Percentiles rank a stretch among this genome's conserved stretches.
phyloP scores from a whole-genome alignment of 2,329 filamentous ascomycete species.

The Aspergillus puulaauensis region DNA sequence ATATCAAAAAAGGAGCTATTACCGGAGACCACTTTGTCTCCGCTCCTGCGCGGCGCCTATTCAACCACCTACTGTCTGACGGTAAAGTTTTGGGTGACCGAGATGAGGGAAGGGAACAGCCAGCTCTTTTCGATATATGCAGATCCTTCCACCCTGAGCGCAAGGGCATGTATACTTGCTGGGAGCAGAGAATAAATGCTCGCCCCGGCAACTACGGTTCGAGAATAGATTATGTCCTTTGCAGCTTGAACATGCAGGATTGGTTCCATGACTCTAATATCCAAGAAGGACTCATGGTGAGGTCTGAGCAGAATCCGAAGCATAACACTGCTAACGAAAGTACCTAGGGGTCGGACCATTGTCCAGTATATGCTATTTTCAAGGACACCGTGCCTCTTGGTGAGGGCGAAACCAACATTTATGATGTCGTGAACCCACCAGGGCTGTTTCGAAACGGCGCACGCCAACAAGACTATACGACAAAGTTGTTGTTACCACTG shows the following conservation, averaged over 20 bases:
- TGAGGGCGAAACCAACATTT: conserved; percentile 53
- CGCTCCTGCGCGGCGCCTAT: conserved; percentile 69
- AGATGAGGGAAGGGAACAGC: conserved; percentile 67
- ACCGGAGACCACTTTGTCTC: conserved; percentile 71
- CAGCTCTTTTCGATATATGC: conserved; percentile 80
- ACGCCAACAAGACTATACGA: conserved; percentile 64
- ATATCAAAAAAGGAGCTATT: conserved; percentile 67
- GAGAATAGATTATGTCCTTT: conserved; percentile 91
- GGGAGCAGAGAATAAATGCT: conserved; percentile 94
- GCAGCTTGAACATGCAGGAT: conserved; percentile 71
- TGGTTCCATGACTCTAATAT: conserved; percentile 85
- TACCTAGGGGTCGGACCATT: conserved; percentile 81
- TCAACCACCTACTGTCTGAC: conserved; percentile 80
- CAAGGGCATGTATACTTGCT: conserved; percentile 92
- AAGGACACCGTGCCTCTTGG: conserved; percentile 60
- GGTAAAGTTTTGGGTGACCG: conserved; percentile 65
- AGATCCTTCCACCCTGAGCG: conserved; percentile 77
- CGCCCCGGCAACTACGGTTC: conserved; percentile 91
- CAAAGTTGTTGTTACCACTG: conserved; percentile 65
- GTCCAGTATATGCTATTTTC: conserved; percentile 80
- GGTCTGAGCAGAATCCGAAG: conserved; percentile 3
- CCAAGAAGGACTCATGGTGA: conserved; percentile 79
- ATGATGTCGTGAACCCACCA: conserved; percentile 75
- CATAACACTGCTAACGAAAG: conserved; percentile 19
- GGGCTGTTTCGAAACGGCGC: conserved; percentile 69